Conservation (phyloP, 805 yeast species). For the Saturnispora dispora region DNA sequence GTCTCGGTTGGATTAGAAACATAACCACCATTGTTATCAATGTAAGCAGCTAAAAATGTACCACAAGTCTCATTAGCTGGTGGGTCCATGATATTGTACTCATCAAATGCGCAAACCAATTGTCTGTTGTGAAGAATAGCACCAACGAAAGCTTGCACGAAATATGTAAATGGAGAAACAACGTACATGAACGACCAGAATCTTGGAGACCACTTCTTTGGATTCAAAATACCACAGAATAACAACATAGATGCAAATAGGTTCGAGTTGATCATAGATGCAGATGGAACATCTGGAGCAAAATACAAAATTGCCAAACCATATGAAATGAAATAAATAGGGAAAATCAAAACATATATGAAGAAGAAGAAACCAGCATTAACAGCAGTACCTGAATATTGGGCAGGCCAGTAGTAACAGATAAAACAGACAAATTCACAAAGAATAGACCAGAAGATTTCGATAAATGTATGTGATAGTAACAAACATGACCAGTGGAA, state of each 20-base stretch:
- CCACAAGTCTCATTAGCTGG: conserved; percentile 64
- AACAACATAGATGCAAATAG: conserved; percentile 49
- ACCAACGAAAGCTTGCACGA: conserved; percentile 49
- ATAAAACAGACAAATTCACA: conserved; percentile 40
- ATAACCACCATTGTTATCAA: conserved; percentile 44
- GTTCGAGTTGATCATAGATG: conserved; percentile 49
- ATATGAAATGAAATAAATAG: conserved; percentile 39
- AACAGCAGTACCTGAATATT: conserved; percentile 29
- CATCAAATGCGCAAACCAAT: conserved; percentile 40
- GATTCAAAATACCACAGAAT: conserved; percentile 63
- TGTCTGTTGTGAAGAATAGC: conserved; percentile 39
- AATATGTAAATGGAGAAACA: conserved; percentile 61
- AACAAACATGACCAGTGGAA: conserved; percentile 60
- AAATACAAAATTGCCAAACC: conserved; percentile 49
- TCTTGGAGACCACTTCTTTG: conserved; percentile 50
- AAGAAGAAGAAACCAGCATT: conserved; percentile 41
- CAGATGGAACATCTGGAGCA: conserved; percentile 59
- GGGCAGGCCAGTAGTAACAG: conserved; percentile 29
- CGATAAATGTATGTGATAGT: conserved; percentile 44
- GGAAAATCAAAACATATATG: conserved; percentile 31
- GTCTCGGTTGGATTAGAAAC: conserved; percentile 42
- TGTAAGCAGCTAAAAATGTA: conserved; percentile 36
- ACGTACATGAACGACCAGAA: conserved; percentile 81
- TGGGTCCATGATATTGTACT: conserved; percentile 41
- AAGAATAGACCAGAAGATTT: conserved; percentile 49